A percentile compares a stretch with the other conserved stretches of the same genome.
Conservation (phyloP, 1,284 basidiomycete species). For the Flammula alnicola region DNA sequence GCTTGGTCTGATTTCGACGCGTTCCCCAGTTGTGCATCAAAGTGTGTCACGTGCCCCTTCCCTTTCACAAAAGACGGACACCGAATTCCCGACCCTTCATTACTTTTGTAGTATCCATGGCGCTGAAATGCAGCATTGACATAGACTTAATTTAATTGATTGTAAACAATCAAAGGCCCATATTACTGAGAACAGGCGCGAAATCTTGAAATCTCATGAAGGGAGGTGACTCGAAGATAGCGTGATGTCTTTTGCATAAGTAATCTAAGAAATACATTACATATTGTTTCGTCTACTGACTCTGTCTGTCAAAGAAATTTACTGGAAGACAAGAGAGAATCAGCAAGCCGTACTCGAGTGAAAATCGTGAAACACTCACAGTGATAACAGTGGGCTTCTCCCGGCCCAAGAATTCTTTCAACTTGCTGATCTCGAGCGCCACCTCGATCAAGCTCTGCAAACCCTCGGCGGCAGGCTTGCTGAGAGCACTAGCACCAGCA, state of each 20-base stretch:
- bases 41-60: neutral
- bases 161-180: too few relatives aligned
- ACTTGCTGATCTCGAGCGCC: constrained; percentile 82
- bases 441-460: constrained; percentile 96
- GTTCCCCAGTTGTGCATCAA: too few relatives aligned
- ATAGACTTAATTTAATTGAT: too few relatives aligned
- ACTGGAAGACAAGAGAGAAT: constrained; percentile 8
- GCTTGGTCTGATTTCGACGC: too few relatives aligned
- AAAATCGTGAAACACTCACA: constrained; percentile 46
- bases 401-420: constrained; percentile 85
- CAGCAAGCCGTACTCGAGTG: neutral
- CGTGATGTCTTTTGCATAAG: neutral
- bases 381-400: constrained; percentile 97
- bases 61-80: neutral
- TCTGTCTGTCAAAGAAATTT: neutral
- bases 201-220: too few relatives aligned
- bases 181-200: too few relatives aligned
- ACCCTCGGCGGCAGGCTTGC: constrained; percentile 82
- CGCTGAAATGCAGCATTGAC: too few relatives aligned
- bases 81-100: neutral
- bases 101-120: neutral
- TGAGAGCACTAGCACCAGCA: constrained; percentile 78
- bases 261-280: constrained; percentile 2
- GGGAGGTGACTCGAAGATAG: too few relatives aligned
- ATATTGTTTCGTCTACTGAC: neutral